A percentile compares a stretch with the other conserved stretches of the same genome.
phyloP scores from a whole-genome alignment of 2,329 filamentous ascomycete genomes.

The Mariannaea sp. region DNA sequence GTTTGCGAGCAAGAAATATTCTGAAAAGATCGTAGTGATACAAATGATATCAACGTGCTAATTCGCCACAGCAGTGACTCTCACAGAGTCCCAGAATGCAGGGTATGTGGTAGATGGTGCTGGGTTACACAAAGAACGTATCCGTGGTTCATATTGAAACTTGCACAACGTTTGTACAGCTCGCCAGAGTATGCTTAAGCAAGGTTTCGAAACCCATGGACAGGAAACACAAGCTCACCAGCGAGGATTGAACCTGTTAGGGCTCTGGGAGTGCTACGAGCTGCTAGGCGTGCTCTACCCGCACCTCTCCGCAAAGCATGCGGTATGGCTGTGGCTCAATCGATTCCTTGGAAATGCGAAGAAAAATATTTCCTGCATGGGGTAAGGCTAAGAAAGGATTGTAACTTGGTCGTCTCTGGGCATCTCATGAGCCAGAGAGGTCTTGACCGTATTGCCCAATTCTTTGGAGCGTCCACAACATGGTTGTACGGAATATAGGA shows the following conservation, averaged over 20 bases:
- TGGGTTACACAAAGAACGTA: constrained; percentile 2
- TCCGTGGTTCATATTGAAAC: constrained; percentile 6
- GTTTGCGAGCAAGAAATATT: neutral
- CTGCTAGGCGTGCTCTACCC: constrained; percentile 7
- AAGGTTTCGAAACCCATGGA: constrained; percentile 4
- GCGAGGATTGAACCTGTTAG: neutral
- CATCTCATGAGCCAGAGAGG: neutral
- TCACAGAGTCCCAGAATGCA: neutral
- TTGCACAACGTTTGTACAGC: neutral
- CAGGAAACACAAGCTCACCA: constrained; percentile 1
- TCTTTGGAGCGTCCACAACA: constrained; percentile 4
- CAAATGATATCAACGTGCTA: too few species aligned
- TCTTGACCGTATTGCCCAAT: constrained; percentile 2
- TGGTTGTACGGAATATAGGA: neutral
- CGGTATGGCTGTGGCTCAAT: constrained; percentile 6
- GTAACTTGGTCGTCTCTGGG: neutral
- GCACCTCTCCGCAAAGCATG: constrained; percentile 2
- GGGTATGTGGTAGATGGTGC: neutral
- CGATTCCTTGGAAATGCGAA: constrained; percentile 1
- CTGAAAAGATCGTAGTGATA: too few species aligned
- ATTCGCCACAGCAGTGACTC: neutral
- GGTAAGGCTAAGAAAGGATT: neutral
- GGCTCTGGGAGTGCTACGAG: neutral
- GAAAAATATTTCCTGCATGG: neutral
- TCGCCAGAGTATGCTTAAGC: constrained; percentile 9